Percentiles rank a stretch among this genome's conserved stretches.
Evolutionary conservation across 2,329 filamentous ascomycete species (phyloP).

Genomic region (Alternaria ethzedia): DNA sequence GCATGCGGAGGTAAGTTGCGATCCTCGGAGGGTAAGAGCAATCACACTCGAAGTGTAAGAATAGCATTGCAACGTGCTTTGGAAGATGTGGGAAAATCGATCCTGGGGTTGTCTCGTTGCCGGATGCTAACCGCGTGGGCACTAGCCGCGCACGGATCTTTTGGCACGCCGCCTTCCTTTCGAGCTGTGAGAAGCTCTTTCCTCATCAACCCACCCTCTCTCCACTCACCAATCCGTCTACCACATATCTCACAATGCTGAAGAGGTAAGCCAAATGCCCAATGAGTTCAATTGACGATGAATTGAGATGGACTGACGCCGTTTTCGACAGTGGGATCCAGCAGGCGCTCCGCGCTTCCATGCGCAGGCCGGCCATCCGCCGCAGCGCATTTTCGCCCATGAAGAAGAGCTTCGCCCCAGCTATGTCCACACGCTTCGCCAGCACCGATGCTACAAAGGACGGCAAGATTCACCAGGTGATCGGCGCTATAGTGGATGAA

Average conservation of each 20-base stretch:
- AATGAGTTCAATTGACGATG: slow-evolving; percentile 48
- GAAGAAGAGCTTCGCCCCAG: slow-evolving; percentile 64
- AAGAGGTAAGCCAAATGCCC: slow-evolving; percentile 60
- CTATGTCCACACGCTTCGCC: slow-evolving; percentile 67
- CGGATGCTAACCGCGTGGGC: slow-evolving; percentile 7
- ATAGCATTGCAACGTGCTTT: not conserved
- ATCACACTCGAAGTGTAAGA: not conserved
- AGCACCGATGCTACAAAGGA: slow-evolving; percentile 62
- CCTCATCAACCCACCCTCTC: slow-evolving; percentile 35
- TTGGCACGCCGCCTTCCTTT: slow-evolving; percentile 9
- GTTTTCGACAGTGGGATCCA: slow-evolving; percentile 66
- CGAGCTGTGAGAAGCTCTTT: slow-evolving; percentile 23
- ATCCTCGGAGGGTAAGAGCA: not conserved
- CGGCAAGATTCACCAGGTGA: slow-evolving; percentile 80
- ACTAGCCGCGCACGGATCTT: slow-evolving; percentile 15
- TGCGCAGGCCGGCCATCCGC: slow-evolving; percentile 62
- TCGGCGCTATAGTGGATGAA: slow-evolving; percentile 94
- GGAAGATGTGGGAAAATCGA: not conserved
- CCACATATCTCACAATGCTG: slow-evolving; percentile 63
- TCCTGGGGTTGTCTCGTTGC: not conserved
- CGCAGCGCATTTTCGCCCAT: slow-evolving; percentile 62
- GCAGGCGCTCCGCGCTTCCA: slow-evolving; percentile 67
- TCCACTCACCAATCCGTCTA: slow-evolving; percentile 39
- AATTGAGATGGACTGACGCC: slow-evolving; percentile 32
- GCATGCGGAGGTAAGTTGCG: not conserved